Conservation (phyloP, 192 early-diverging fungal genomes). For the Rhizophlyctis rosea region DNA sequence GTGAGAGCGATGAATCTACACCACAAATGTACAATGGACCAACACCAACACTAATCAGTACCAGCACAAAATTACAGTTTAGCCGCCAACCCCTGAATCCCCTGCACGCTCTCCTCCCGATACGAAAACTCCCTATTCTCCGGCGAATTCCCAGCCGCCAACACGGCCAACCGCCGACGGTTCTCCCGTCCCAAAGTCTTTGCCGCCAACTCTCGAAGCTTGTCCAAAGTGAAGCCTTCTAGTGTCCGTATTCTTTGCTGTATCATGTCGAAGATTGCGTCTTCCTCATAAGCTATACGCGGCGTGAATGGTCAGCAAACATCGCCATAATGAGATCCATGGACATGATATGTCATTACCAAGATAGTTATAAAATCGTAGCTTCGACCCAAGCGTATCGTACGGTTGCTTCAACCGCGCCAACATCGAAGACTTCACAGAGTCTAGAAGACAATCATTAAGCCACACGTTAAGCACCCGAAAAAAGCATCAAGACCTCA, state of each 20-base stretch:
- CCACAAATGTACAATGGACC: too few species aligned
- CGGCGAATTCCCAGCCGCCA: slow-evolving; percentile 30
- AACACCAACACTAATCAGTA: too few species aligned
- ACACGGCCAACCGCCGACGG: slow-evolving; percentile 23
- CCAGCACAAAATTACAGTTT: too few species aligned
- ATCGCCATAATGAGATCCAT: too few species aligned
- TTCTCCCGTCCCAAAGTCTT: slow-evolving; percentile 19
- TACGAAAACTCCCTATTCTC: slow-evolving; percentile 25
- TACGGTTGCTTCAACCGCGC: slow-evolving; percentile 30
- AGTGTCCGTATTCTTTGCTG: slow-evolving; percentile 4
- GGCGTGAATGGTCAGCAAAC: too few species aligned
- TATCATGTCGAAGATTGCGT: slow-evolving; percentile 23
- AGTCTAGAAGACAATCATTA: slow-evolving; percentile 15
- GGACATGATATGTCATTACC: too few species aligned
- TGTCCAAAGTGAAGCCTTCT: slow-evolving; percentile 15
- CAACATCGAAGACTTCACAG: slow-evolving; percentile 23
- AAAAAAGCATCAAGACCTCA: too few species aligned
- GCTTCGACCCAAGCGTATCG: slow-evolving; percentile 29
- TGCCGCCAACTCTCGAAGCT: slow-evolving; percentile 17
- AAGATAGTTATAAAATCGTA: slow-evolving; percentile 26
- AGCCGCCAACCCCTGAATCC: neutral
- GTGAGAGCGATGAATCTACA: too few species aligned
- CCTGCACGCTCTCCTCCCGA: neutral
- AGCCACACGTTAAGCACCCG: neutral
- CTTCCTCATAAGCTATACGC: slow-evolving; percentile 42